Evolutionary conservation across 495 filamentous ascomycete species (phyloP), one percentile per base, ranked within the genome.

Genomic region (Darksidea phi): DNA sequence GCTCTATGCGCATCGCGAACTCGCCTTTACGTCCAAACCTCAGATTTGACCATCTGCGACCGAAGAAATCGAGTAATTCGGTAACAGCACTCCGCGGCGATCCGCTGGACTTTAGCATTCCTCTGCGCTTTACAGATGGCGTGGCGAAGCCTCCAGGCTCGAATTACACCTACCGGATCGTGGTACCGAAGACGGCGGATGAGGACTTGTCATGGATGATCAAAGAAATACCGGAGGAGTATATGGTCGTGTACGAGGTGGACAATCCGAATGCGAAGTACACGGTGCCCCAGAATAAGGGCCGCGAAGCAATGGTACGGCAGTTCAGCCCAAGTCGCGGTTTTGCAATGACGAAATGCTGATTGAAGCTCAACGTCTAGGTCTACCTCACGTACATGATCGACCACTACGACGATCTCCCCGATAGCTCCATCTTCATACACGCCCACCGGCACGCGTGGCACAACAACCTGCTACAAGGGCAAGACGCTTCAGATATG

Each of bases 401-500:
- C 48, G 65, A 70, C 34, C 57, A 66, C 55, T 68, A 68, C 59
- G 50, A 70, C 37, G 32, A 51, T 18, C 62, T 70, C 26, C 64
- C 68, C 36, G 68, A 70, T 43, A 66, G 43, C 1, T 38, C 62
- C 28, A 42, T 67, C 41, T 70, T 70, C 61, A 52, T 66, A 38
- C 67, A 70, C 54, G 58, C 64, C 26, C 61, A 70, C 58, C 65
- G 62, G 38, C 49, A 57, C 50, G 61, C 65, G 3, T 70, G 68
- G 68, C 68, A 70, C 55, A 70, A 70, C 61, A 81, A 82, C 49
- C 73, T 75, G 4, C 62, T 84, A 12, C 72, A 82, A 21, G 72
- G 67, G 24, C 75, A 77, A 25, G 79, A 84, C 57, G 70, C 81
- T 10, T 76, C 73, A 1, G 74, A 82, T 48, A 81, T 84, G 64